A percentile compares a stretch with the other conserved stretches of the same genome.
Evolutionary conservation across 768 basidiomycete genomes (phyloP).

Genomic region (Tricholoma sp.): DNA sequence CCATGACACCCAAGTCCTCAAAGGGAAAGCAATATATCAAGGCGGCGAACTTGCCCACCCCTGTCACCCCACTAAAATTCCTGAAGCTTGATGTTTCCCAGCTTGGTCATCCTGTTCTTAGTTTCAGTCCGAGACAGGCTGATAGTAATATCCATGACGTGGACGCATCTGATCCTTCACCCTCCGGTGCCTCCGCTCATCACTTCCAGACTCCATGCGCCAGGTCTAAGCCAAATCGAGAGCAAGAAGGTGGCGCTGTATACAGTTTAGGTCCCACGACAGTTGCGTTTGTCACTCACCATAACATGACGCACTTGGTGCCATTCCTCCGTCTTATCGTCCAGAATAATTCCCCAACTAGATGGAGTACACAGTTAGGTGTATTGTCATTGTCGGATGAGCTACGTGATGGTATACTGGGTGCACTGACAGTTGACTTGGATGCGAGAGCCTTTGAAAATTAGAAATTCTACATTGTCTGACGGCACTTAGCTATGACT

Average conservation of each 20-base stretch:
- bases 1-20: neutral
- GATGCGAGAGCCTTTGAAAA: neutral
- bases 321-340: neutral
- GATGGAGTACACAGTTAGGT: neutral
- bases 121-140: neutral
- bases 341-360: neutral
- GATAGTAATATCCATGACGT: neutral
- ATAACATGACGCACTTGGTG: neutral
- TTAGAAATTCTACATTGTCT: neutral
- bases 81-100: neutral
- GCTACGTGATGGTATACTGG: neutral
- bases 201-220: neutral
- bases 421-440: neutral
- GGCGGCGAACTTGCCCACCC: neutral
- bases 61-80: neutral
- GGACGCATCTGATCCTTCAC: neutral
- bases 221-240: neutral
- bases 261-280: neutral
- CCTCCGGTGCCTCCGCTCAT: neutral
- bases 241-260: neutral
- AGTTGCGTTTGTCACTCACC: neutral
- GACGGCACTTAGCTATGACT: too few relatives aligned
- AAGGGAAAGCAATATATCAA: neutral
- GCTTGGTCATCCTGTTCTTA: neutral
- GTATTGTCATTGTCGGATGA: neutral